Conservation (phyloP, 2,329 filamentous ascomycete species). For the Cyphellophora attinorum region DNA sequence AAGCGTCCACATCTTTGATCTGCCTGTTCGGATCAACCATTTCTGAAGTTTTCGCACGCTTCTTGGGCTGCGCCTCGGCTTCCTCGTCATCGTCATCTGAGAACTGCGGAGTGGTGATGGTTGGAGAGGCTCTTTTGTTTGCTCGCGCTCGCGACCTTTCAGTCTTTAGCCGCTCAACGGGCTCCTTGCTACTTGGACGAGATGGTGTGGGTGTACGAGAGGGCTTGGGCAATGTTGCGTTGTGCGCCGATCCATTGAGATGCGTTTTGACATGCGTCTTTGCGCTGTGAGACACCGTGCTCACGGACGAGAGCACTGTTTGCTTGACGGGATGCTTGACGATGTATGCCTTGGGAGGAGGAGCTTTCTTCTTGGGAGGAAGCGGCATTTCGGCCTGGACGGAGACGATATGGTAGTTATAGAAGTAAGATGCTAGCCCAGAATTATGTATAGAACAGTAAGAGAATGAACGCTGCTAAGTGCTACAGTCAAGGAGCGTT, state of each 20-base stretch:
- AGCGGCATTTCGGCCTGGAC: too few relatives aligned
- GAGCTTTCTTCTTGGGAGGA: too few relatives aligned
- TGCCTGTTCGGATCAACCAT: slow-evolving; percentile 34
- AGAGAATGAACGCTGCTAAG: too few relatives aligned
- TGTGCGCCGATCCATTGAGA: slow-evolving; percentile 8
- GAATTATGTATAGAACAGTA: too few relatives aligned
- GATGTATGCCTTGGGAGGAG: too few relatives aligned
- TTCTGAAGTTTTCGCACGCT: slow-evolving; percentile 31
- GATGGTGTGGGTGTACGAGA: slow-evolving; percentile 15
- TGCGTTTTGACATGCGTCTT: too few relatives aligned
- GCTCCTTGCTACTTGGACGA: slow-evolving; percentile 15
- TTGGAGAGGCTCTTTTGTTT: slow-evolving; percentile 17
- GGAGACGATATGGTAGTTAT: too few relatives aligned
- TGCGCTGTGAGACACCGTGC: too few relatives aligned
- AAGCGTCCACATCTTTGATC: slow-evolving; percentile 36
- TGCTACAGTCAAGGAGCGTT: too few relatives aligned
- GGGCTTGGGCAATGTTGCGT: slow-evolving; percentile 8
- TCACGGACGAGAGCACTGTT: neutral
- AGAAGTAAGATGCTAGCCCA: too few relatives aligned
- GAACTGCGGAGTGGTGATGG: slow-evolving; percentile 14
- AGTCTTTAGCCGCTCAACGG: slow-evolving; percentile 12
- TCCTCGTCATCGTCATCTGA: slow-evolving; percentile 23
- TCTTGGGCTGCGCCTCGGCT: slow-evolving; percentile 20
- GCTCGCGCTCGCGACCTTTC: slow-evolving; percentile 5
- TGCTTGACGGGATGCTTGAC: too few relatives aligned